Base-by-base conservation (phyloP, 2,329 filamentous ascomycete genomes). In the Colletotrichum higginsianum region DNA sequence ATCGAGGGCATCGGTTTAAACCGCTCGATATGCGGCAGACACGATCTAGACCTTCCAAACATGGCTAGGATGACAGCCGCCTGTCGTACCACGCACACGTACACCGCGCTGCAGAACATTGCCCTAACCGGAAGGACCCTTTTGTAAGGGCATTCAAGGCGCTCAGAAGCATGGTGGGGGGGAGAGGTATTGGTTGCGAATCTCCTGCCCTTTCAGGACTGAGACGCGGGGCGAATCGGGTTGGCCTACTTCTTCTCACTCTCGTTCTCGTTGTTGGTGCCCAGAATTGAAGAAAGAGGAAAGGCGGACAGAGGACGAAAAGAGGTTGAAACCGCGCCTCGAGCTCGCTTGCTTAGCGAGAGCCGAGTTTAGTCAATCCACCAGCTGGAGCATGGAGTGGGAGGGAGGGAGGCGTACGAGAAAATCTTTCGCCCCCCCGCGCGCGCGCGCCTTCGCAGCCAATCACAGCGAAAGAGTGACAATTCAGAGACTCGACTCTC, bases 71-170 rank as follows among this genome's bases (percentile, higher is more conserved):
- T 46, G 46, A 4, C 8, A n/a, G 30, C 11, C n/a, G 8, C 11
- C 9, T 16, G 11, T n/a, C 26, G 8, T 12, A 55, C 11, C 55
- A 23, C 11, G 15, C 26, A 16, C 13, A 12, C 35, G 52, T 21
- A 58, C 23, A 8, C 21, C 18, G 7, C 21, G 11, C 16, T 47
- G 44, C 56, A 62, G 23, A 58, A 58, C 26, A 58, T 50, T 66
- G 13, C 56, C 56, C 12, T 23, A 46, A 55, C 3, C 13, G 38
- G 50, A 67, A 26, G 40, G 30, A 60, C 46, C 47, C 62, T 52
- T 47, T 46, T 23, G n/a, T 6, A 13, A 46, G 42, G n/a, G 26
- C 26, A 26, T 26, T 26, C 26, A 26, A 26, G 26, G 26, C 26
- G 4, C 26, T 26, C 26, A 26, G 26, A 26, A 26, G 26, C 26